Conservation (phyloP, 2,329 filamentous ascomycete species). For the Laburnicola sp. region DNA sequence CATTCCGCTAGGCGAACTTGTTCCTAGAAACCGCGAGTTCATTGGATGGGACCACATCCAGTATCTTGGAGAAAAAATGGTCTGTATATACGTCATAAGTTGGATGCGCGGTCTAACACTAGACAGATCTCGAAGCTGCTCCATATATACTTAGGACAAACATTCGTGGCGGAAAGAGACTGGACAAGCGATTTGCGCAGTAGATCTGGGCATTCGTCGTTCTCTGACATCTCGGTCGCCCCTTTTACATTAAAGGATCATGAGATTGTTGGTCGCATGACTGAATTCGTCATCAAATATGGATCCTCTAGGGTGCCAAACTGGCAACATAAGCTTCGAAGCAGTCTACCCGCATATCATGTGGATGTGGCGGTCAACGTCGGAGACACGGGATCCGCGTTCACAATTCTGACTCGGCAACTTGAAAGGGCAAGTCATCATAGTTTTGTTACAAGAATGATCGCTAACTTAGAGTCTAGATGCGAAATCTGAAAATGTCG, state of each 20-base stretch:
- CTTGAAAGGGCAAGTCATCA: background rate
- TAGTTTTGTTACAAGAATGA: background rate
- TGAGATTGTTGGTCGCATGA: background rate
- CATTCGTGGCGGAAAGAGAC: background rate
- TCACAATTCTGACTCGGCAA: background rate
- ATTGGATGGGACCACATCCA: slow-evolving; percentile 2
- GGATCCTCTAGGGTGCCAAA: background rate
- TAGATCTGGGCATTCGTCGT: background rate
- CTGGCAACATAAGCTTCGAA: background rate
- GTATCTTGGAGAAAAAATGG: slow-evolving; percentile 3
- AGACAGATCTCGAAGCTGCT: slow-evolving; percentile 5
- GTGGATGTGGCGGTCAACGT: background rate
- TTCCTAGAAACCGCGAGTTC: background rate
- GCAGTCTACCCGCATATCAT: background rate
- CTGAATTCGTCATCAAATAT: background rate
- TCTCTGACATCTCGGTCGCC: background rate
- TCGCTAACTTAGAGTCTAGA: background rate
- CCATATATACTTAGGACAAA: background rate
- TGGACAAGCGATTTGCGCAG: slow-evolving; percentile 7
- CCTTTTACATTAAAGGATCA: background rate
- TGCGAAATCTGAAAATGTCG: background rate
- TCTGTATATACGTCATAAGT: background rate
- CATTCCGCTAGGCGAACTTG: background rate
- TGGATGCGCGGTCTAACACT: background rate
- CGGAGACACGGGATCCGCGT: background rate